Evolutionary conservation across 805 yeast genomes (phyloP).

Genomic region (Babjeviella inositovora): DNA sequence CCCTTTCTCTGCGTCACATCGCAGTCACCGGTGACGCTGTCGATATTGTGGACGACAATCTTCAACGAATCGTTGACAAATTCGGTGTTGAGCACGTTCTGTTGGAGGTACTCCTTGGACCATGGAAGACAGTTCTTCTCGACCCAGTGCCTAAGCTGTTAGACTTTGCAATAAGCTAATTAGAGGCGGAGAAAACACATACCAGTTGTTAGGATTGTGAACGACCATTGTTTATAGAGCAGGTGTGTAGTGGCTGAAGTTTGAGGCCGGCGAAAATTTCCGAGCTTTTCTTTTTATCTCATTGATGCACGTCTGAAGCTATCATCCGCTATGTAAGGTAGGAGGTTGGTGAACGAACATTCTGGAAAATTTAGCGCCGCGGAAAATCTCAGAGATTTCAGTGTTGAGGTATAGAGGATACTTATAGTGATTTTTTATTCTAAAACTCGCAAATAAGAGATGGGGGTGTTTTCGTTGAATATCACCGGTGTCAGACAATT

Average conservation of each 20-base stretch:
- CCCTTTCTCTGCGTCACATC: conserved; percentile 79
- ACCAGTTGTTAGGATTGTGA: conserved; percentile 58
- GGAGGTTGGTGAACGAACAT: too few species aligned
- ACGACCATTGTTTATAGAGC: conserved; percentile 30
- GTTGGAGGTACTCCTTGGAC: conserved; percentile 34
- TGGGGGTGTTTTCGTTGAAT: too few species aligned
- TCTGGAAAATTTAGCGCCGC: too few species aligned
- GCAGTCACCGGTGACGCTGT: conserved; percentile 48
- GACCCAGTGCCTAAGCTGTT: conserved; percentile 45
- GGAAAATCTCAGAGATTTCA: too few species aligned
- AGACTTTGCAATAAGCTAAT: conserved; percentile 1
- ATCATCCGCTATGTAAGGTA: too few species aligned
- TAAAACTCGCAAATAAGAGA: too few species aligned
- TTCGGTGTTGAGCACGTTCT: conserved; percentile 15
- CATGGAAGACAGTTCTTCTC: conserved; percentile 54
- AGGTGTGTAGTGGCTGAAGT: neutral
- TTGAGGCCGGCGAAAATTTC: too few species aligned
- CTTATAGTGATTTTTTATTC: too few species aligned
- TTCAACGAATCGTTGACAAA: conserved; percentile 6
- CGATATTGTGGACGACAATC: conserved; percentile 20
- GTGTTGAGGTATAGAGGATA: too few species aligned
- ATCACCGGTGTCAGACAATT: too few species aligned
- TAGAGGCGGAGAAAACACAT: conserved; percentile 8
- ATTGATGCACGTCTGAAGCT: too few species aligned
- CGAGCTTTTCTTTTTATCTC: too few species aligned